Conservation (phyloP, 2,329 filamentous ascomycete genomes). For the Akanthomyces lecanii region DNA sequence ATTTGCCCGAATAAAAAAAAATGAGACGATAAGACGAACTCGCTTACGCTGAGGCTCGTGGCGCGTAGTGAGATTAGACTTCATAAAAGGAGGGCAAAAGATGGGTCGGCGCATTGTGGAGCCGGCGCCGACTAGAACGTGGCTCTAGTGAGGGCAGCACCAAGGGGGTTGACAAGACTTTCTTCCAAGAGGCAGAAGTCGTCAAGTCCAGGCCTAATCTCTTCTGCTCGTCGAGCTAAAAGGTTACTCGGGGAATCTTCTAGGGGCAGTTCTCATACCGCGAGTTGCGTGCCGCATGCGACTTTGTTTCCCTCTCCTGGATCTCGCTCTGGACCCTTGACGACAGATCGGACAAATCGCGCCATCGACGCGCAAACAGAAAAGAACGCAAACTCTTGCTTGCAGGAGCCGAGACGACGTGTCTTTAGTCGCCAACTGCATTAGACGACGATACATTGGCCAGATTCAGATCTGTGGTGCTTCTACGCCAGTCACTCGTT, state of each 20-base stretch:
- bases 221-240: not conserved
- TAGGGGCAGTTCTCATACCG: not conserved
- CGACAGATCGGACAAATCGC: constrained; percentile 9
- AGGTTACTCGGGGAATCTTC: not conserved
- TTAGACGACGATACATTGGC: not conserved
- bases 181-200: constrained; percentile 3
- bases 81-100: constrained; percentile 5
- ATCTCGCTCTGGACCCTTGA: not conserved
- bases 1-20: not conserved
- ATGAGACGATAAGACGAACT: not conserved
- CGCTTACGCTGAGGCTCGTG: not conserved
- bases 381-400: not conserved
- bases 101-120: constrained; percentile 16
- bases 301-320: not conserved
- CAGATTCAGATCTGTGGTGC: not conserved
- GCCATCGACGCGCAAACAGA: constrained; percentile 5
- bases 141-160: constrained; percentile 11
- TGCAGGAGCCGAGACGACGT: not conserved
- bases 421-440: too few relatives aligned
- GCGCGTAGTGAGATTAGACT: constrained; percentile 7
- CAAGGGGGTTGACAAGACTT: constrained; percentile 13
- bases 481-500: not conserved
- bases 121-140: constrained; percentile 16
- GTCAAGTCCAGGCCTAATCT: not conserved
- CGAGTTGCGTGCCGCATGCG: not conserved